These are phyloP conservation scores for Mediolabrus comicus DNA, from an alignment of 108 stramenopile species.

Conservation along the genomic window DNA sequence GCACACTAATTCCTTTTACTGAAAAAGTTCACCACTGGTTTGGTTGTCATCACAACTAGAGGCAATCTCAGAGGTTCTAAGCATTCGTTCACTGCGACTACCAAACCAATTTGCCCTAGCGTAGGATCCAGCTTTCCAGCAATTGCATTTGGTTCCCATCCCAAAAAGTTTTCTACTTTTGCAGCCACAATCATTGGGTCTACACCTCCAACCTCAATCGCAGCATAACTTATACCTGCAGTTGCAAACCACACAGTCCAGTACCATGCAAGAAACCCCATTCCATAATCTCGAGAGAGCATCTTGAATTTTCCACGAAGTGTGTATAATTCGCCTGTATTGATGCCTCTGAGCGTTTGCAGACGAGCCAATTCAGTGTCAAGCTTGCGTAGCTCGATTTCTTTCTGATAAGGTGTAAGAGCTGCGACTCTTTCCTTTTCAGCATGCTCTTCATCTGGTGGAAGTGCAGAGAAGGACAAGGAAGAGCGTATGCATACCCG, in stretches of 20 bases:
- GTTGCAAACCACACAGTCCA: conserved; percentile 77
- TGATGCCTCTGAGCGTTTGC: conserved; percentile 74
- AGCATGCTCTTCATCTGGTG: conserved; percentile 72
- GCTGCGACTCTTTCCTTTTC: conserved; percentile 70
- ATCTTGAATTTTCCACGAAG: conserved; percentile 81
- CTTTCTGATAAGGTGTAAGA: conserved; percentile 67
- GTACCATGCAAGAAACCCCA: conserved; percentile 78
- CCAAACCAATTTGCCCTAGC: conserved; percentile 74
- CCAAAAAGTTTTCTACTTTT: conserved; percentile 59
- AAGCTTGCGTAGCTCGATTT: conserved; percentile 72
- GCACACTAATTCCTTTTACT: conserved; percentile 44
- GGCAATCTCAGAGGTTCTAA: conserved; percentile 81
- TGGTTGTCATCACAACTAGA: conserved; percentile 82
- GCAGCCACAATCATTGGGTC: conserved; percentile 67
- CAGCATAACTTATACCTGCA: conserved; percentile 58
- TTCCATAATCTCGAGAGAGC: conserved; percentile 72
- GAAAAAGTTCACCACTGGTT: conserved; percentile 74
- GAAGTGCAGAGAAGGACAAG: conserved; percentile 75
- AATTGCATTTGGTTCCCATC: conserved; percentile 46
- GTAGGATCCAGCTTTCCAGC: conserved; percentile 72
- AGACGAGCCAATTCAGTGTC: conserved; percentile 74
- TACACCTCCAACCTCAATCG: conserved; percentile 71
- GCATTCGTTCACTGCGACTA: conserved; percentile 76
- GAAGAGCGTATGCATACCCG: conserved; percentile 13
- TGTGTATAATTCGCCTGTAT: conserved; percentile 86